These are phyloP conservation scores for Saposhnikovia divaricata DNA, from an alignment of 129 eudicot species.

Conservation along the genomic window DNA sequence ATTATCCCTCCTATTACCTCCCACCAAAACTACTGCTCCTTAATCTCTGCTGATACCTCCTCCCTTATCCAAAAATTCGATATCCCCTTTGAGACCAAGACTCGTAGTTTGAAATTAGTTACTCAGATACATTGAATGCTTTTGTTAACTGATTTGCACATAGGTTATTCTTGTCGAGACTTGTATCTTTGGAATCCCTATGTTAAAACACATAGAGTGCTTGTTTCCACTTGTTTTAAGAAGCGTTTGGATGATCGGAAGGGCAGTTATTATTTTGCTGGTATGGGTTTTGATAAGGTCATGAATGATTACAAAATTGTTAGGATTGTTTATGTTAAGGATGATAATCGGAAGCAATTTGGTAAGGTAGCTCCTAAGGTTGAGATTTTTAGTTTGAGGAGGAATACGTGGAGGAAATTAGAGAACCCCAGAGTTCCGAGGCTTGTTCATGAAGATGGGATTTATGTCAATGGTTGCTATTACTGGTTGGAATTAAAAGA, in stretches of 20 bases:
- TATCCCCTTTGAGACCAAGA: not conserved
- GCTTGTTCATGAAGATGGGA: too few species aligned
- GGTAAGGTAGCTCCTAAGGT: too few species aligned
- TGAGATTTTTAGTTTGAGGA: too few species aligned
- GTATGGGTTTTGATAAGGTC: not conserved
- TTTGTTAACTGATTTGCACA: not conserved
- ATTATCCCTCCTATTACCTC: not conserved
- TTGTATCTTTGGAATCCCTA: not conserved
- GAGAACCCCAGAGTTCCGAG: too few species aligned
- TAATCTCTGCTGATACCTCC: not conserved
- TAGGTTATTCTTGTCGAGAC: not conserved
- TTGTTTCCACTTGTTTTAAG: not conserved
- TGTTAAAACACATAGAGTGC: not conserved
- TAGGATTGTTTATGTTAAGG: too few species aligned
- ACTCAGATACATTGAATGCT: not conserved
- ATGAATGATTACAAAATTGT: too few species aligned
- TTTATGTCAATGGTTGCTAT: too few species aligned
- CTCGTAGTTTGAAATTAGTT: not conserved
- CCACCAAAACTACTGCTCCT: not conserved
- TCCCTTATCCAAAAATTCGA: not conserved
- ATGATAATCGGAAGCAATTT: too few species aligned
- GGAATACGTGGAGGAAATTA: too few species aligned
- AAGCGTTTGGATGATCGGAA: not conserved
- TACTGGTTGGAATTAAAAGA: too few species aligned
- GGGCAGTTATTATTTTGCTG: fast-evolving